A percentile compares a stretch with the other conserved stretches of the same genome.
These are phyloP conservation scores for Salvia miltiorrhiza DNA, from an alignment of 257 asterid species.

Conservation along the genomic window DNA sequence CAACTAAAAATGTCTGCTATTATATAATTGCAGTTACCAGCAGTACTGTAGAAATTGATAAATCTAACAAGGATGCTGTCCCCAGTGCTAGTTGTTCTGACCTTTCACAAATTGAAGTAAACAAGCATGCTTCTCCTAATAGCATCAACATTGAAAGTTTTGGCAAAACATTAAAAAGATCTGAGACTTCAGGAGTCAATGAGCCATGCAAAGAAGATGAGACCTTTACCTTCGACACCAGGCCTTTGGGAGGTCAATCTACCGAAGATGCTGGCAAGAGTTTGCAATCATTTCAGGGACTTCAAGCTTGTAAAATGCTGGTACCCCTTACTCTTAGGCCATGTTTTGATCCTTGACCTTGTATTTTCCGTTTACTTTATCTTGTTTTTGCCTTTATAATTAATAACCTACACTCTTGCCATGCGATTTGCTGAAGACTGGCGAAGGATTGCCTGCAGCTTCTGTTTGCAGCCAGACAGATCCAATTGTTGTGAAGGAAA, in stretches of 20 bases:
- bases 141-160: conserved; percentile 29
- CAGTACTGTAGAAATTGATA: conserved; percentile 34
- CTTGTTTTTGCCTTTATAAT: background rate
- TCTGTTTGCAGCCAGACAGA: conserved; percentile 43
- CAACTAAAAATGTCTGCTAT: conserved; percentile 13
- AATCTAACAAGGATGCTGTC: conserved; percentile 29
- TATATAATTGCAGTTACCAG: conserved; percentile 43
- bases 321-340: conserved; percentile 32
- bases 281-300: conserved; percentile 37
- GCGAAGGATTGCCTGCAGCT: conserved; percentile 45
- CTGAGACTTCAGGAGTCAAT: conserved; percentile 32
- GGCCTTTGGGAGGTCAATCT: conserved; percentile 49
- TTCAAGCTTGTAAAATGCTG: conserved; percentile 47
- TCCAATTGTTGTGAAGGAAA: conserved; percentile 38
- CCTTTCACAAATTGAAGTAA: conserved; percentile 31
- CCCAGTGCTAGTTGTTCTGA: conserved; percentile 27
- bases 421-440: conserved; percentile 43
- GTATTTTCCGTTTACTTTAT: conserved; percentile 1
- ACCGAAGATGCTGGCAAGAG: conserved; percentile 38
- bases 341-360: conserved; percentile 6
- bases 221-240: conserved; percentile 54
- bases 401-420: background rate
- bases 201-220: conserved; percentile 45
- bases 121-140: conserved; percentile 23
- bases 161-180: conserved; percentile 18